Conservation (phyloP, 148 eudicot species). For the Nepenthes mirabilis region DNA sequence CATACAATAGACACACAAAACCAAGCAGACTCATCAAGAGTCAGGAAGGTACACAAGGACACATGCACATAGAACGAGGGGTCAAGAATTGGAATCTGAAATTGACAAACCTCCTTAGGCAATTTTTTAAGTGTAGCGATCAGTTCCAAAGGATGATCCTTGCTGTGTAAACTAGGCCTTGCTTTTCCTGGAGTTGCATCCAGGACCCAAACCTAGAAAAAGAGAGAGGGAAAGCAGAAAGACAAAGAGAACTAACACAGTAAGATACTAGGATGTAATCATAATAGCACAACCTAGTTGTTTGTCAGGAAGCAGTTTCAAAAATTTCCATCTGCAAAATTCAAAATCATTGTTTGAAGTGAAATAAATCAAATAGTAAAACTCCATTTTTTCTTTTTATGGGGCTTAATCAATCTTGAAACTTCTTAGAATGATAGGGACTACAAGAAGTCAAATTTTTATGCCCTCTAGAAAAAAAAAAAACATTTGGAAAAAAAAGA, state of each 20-base stretch:
- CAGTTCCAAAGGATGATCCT: slow-evolving; percentile 82
- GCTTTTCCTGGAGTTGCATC: slow-evolving; percentile 96
- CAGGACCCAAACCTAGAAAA: slow-evolving; percentile 75
- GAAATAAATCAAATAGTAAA: too few species aligned
- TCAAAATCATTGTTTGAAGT: too few species aligned
- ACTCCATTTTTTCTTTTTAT: too few species aligned
- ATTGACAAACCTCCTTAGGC: slow-evolving; percentile 53
- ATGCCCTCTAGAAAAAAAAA: too few species aligned
- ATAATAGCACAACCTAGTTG: too few species aligned
- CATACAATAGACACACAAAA: background rate
- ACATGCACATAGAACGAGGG: slow-evolving; percentile 1
- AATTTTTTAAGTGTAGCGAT: slow-evolving; percentile 52
- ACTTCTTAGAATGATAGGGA: background rate
- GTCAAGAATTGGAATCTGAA: background rate
- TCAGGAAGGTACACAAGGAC: background rate
- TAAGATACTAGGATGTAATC: too few species aligned
- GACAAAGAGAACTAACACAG: background rate
- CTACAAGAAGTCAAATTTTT: background rate
- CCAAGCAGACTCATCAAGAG: too few species aligned
- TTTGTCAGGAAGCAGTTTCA: too few species aligned
- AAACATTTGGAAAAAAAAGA: too few species aligned
- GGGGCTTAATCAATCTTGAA: too few species aligned
- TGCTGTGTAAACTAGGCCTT: slow-evolving; percentile 74
- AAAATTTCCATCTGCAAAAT: too few species aligned
- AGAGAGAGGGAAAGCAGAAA: slow-evolving; percentile 4